Base-by-base conservation (phyloP, 2,329 filamentous ascomycete species). In the Pseudogymnoascus sp. region DNA sequence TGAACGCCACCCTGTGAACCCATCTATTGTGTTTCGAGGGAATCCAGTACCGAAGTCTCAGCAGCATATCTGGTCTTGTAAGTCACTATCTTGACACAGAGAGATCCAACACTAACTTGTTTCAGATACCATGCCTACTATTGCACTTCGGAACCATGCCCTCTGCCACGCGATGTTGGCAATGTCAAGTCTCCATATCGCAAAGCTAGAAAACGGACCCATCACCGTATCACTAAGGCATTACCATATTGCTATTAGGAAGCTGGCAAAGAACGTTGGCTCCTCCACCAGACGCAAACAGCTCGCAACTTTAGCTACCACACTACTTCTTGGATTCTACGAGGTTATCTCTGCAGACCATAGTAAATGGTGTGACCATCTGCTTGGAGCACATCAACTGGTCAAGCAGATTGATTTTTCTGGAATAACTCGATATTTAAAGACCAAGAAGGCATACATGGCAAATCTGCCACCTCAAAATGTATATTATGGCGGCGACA, bases 341-440 rank as follows among this genome's bases (percentile, higher is more conserved):
- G 95, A 97, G 74, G 90, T 97, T 16, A 95, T 93, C 87, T 89
- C 89, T 37, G 93, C 92, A 21, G 93, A 99, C 68, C 93, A 97
- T 70, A 87, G 89, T 63, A 96, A 96, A 74, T 99, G 95, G 95
- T 95, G 90, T 71, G 93, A 90, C 66, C 95, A 97, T 75, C 79
- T 97, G 38, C 85, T 90, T 59, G 95, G 95, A 11, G 90, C 91
- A 8, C 87, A 88, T 42, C 88, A 93, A 66, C 81, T 97, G 31
- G 82, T 97, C 25, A 84, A 85, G 61, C 93, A 97, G 72, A 89
- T 96, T 43, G 88, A 95, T 60, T 90, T 92, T 65, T 82, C 82
- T 8, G 82, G 84, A 1, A 88, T 93, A 78, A 90, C 89, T 0
- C 84, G 84, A 63, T 82, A 87, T 62, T 86, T 91, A 64, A 83